Base-by-base conservation (phyloP, 352 stramenopile genomes). In the Phytopythium litorale region DNA sequence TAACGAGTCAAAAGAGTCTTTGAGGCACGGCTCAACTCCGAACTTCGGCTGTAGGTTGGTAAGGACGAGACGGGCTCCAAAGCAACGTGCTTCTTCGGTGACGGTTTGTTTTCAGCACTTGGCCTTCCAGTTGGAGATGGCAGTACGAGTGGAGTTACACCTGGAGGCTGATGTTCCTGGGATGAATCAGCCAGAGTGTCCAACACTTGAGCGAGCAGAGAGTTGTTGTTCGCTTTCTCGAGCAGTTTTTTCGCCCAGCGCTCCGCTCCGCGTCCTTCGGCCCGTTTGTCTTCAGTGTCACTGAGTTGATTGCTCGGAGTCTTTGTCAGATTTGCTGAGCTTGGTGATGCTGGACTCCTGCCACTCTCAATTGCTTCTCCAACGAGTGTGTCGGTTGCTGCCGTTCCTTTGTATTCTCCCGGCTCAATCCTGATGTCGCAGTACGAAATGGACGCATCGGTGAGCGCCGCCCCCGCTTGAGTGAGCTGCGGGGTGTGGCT, bases 1-100 rank as follows among this genome's bases (percentile, higher is more conserved):
- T 96, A 78, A 1, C 89, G 83, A 59, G 79, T 87, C 12, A 98
- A 70, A 8, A 94, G 65, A 6, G 91, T 89, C 65, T 91, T 92
- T 3, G 88, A 95, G 3, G 88, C 91, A 0, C 91, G 73, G 53
- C 79, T 91, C 12, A 98, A 71, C 45, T 93, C 76, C 1, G 77
- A 76, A 21, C 74, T 76, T 11, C 28, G 60, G 56, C 32, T 58
- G 23, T 46, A 43, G n/a, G 13, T 11, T 9, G 56, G 30, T 19
- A 50, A 12, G 33, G 33, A 23, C 50, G 52, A 40, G 23, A 58
- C 11, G 43, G 35, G 53, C 33, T 58, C 43, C 21, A 19, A 43
- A 42, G 16, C 16, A 19, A 30, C 33, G 12, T 66, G 52, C 11
- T 58, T 66, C 19, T 54, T 66, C 11, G 55, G 55, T 11, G 55